These are phyloP conservation scores for Priceomyces castillae DNA, from an alignment of 805 yeast species.

Conservation along the genomic window DNA sequence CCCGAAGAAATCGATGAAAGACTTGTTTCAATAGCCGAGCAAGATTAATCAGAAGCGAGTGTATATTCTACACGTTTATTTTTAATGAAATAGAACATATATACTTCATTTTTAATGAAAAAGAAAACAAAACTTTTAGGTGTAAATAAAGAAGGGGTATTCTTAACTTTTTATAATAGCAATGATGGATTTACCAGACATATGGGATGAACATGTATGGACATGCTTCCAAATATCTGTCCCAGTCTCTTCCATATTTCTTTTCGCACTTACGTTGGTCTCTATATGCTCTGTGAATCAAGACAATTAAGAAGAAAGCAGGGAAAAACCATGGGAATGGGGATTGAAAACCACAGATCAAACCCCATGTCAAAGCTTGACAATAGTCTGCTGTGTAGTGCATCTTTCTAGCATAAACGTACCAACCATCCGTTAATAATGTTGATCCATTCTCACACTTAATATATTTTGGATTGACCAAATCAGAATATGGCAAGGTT, in stretches of 20 bases:
- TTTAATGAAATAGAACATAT: not conserved
- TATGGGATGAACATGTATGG: slow-evolving; percentile 92
- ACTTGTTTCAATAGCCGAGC: slow-evolving; percentile 91
- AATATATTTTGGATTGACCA: slow-evolving; percentile 82
- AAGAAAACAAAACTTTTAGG: not conserved
- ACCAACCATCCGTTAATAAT: slow-evolving; percentile 92
- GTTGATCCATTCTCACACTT: slow-evolving; percentile 80
- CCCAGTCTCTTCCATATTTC: slow-evolving; percentile 96
- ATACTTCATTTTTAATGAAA: not conserved
- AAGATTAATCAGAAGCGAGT: slow-evolving; percentile 53
- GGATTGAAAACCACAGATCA: slow-evolving; percentile 82
- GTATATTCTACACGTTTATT: slow-evolving; percentile 1
- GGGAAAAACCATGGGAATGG: slow-evolving; percentile 98
- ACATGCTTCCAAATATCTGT: slow-evolving; percentile 75
- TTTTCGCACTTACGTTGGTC: slow-evolving; percentile 79
- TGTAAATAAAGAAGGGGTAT: not conserved
- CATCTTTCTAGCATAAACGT: slow-evolving; percentile 85
- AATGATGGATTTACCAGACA: slow-evolving; percentile 46
- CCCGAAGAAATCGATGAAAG: slow-evolving; percentile 94
- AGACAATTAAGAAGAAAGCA: slow-evolving; percentile 78
- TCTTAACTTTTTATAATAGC: not conserved
- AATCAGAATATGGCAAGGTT: slow-evolving; percentile 77
- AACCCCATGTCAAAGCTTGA: slow-evolving; percentile 89
- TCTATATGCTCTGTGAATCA: slow-evolving; percentile 84
- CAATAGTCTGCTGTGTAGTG: slow-evolving; percentile 94